Base-by-base conservation (phyloP, 108 stramenopile genomes). In the Pseudonitzschia delicatissima region DNA sequence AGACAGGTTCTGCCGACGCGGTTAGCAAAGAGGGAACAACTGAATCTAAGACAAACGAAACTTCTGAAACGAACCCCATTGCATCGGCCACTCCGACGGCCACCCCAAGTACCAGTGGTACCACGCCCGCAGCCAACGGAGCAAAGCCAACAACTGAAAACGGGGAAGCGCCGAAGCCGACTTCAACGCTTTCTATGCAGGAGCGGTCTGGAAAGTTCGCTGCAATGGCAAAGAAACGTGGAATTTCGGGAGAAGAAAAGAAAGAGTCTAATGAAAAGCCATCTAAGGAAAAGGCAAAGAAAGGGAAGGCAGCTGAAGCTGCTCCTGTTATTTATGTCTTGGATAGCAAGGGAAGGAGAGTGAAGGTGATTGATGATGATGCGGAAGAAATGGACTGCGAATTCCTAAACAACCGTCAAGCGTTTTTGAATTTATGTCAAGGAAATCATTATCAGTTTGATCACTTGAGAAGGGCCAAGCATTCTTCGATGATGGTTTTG, bases 381-480 rank as follows among this genome's bases (percentile, higher is more conserved):
- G 78, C 68, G 9, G 95, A 90, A 69, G 87, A 93, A 53, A 66
- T 92, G 78, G 92, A 91, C 61, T 94, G 93, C 64, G 93, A 92
- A 68, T 90, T 93, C 66, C 73, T 91, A 35, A 96, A 90, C 62
- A 89, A 91, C 67, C 92, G 90, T 57, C 95, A 89, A 74, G 84
- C 86, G 4, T 93, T 93, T 64, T 77, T 93, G 71, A 90, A 93
- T 62, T 70, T 93, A 5, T 93, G 92, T 39, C 92, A 87, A 77
- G 90, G 95, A 11, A 98, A 99, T 69, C 97, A 99, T 79, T 99
- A 98, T 74, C 99, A 99, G 77, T 98, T 97, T 69, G 98, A 99
- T 71, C 79, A 88, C 66, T 87, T 99, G 49, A 84, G 99, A 26
- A 72, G 98, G 58, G 98, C 96, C 15, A 99, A 99, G 85, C 98